Base-by-base conservation (phyloP, 495 filamentous ascomycete species). In the Penicillium psychrofluorescens region DNA sequence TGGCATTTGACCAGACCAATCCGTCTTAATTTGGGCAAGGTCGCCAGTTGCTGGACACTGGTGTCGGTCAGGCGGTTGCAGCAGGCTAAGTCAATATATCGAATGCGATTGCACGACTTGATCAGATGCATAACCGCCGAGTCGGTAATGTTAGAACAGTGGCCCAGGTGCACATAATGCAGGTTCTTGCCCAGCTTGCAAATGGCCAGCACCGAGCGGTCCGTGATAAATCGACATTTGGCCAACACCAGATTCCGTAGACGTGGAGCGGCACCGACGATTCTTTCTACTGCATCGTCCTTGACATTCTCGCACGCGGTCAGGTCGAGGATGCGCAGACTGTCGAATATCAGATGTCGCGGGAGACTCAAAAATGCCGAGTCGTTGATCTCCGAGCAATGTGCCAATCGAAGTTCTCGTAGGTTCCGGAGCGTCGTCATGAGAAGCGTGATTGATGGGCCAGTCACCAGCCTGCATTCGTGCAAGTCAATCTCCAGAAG, bases 81-180 rank as follows among this genome's bases (percentile, higher is more conserved):
- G 69, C 94, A 97, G 9, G 94, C 94, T 38, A 99, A 66, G 57
- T 99, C 94, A 43, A 99, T 97, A 55, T 99, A 99, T 39, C 94
- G 76, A 50, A 99, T 96, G 29, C 94, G 79, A 64, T 90, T 96
- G 71, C 94, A 99, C 34, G 66, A 66, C 46, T 83, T 82, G 32
- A 95, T 89, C 7, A 99, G 72, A 34, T 82, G 79, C 39, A 83
- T 82, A 7, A 99, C 88, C 7, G 86, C 88, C 9, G 74, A 61
- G 66, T 99, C 94, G 0, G 90, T 95, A 53, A 99, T 89, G 34
- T 89, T 77, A 11, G 78, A 77, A 61, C 94, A 99, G 59, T 99
- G 94, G 2, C 94, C 94, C 6, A 99, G 73, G 54, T 97, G 94
- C 38, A 99, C 81, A 58, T 90, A 95, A 61, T 99, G 94, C 15